Evolutionary conservation across 768 basidiomycete genomes (phyloP).

Genomic region (Trametes meyenii): DNA sequence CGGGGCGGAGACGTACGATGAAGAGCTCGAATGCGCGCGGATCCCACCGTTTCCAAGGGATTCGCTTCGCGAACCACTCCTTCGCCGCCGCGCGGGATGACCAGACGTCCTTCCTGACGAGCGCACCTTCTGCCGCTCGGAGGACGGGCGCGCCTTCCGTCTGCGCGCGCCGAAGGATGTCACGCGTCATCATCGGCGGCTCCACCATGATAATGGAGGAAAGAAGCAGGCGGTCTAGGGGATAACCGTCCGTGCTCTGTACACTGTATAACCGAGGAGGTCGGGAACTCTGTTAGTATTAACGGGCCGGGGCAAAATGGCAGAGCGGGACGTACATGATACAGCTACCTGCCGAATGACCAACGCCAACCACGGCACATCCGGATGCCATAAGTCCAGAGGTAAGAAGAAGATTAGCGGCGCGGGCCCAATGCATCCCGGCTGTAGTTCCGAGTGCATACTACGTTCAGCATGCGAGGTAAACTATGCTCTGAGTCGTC

Average conservation of each 20-base stretch:
- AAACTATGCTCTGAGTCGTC: background rate
- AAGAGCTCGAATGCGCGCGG: slow-evolving; percentile 10
- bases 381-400: background rate
- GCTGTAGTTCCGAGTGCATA: background rate
- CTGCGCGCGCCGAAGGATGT: background rate
- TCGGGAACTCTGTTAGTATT: too few species aligned
- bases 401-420: background rate
- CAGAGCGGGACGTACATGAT: background rate
- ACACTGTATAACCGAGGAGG: background rate
- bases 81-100: slow-evolving; percentile 12
- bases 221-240: background rate
- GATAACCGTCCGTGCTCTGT: background rate
- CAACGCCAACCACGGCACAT: background rate
- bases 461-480: background rate
- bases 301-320: background rate
- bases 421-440: background rate
- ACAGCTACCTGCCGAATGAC: slow-evolving; percentile 1
- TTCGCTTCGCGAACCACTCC: slow-evolving; percentile 4
- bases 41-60: slow-evolving; percentile 17
- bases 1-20: background rate
- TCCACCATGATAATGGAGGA: slow-evolving; percentile 12
- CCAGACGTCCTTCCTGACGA: slow-evolving; percentile 12
- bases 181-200: slow-evolving; percentile 10
- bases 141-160: background rate
- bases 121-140: background rate